Percentiles rank a stretch among this genome's conserved stretches.
These are phyloP conservation scores for Dryadomyces sulphureus DNA, from an alignment of 2,329 filamentous ascomycete genomes.

Conservation along the genomic window DNA sequence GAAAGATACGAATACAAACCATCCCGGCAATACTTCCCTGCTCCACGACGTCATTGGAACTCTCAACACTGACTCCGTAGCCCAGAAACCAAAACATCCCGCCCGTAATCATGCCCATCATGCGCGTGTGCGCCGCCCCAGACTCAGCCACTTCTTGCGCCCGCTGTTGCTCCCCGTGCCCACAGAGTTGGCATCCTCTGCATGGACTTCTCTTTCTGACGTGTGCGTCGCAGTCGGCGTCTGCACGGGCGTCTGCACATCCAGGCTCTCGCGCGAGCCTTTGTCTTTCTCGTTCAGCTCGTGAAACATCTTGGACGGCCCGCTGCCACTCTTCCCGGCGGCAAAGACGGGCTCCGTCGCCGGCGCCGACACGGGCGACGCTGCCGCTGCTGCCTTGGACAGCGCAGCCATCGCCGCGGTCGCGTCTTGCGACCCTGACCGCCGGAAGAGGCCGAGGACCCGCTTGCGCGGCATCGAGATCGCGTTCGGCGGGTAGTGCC, in stretches of 20 bases:
- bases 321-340: conserved; percentile 30
- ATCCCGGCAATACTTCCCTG: too few relatives aligned
- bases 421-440: conserved; percentile 26
- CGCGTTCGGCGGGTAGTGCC: conserved; percentile 34
- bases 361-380: conserved; percentile 9
- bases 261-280: too few relatives aligned
- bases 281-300: too few relatives aligned
- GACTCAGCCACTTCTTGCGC: conserved; percentile 18
- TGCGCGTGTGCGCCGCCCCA: too few relatives aligned
- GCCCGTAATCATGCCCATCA: too few relatives aligned
- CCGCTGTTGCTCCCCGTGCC: conserved; percentile 3
- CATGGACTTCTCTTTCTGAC: neutral
- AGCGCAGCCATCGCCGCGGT: conserved; percentile 12
- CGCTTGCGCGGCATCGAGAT: conserved; percentile 23
- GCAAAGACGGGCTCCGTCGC: conserved; percentile 1
- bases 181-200: neutral
- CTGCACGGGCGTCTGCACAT: neutral
- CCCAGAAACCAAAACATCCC: neutral
- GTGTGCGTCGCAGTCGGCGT: neutral
- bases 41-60: too few relatives aligned
- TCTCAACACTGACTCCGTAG: too few relatives aligned
- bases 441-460: conserved; percentile 36
- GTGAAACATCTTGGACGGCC: too few relatives aligned
- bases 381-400: conserved; percentile 12
- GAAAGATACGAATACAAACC: too few relatives aligned